Evolutionary conservation across 257 asterid genomes (phyloP).

Genomic region (Solanum corneliomulleri): DNA sequence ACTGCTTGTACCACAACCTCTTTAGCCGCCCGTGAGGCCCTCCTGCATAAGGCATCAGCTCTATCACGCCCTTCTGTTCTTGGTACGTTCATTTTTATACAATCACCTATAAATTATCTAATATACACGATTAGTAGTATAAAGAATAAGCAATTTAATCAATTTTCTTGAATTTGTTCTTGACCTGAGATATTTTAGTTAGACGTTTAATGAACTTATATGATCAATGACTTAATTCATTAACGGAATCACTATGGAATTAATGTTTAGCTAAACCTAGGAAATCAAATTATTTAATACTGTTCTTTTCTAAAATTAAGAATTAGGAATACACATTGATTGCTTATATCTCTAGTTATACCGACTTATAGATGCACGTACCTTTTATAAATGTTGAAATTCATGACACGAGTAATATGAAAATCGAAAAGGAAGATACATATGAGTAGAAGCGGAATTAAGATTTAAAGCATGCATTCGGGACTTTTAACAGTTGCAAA

Average conservation of each 20-base stretch:
- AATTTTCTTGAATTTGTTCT: not conserved
- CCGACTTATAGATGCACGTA: not conserved
- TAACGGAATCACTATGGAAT: not conserved
- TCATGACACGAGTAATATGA: not conserved
- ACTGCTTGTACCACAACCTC: constrained; percentile 50
- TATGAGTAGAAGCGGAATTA: too few species aligned
- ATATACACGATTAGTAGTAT: not conserved
- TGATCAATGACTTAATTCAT: not conserved
- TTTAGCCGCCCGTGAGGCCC: constrained; percentile 38
- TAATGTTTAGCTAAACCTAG: not conserved
- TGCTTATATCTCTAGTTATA: not conserved
- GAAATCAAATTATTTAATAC: not conserved
- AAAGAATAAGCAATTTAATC: not conserved
- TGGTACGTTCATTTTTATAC: constrained; percentile 14
- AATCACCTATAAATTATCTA: not conserved
- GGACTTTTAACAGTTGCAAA: not conserved
- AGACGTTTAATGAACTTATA: too few species aligned
- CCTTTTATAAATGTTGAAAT: not conserved
- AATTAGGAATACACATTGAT: not conserved
- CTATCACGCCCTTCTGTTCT: constrained; percentile 6
- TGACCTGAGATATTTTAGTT: not conserved
- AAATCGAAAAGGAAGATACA: not conserved
- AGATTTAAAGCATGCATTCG: not conserved
- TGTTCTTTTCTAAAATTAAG: not conserved
- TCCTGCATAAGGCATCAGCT: not conserved